phyloP scores from a whole-genome alignment of 129 eudicot genomes.

The Smallanthus sonchifolius region DNA sequence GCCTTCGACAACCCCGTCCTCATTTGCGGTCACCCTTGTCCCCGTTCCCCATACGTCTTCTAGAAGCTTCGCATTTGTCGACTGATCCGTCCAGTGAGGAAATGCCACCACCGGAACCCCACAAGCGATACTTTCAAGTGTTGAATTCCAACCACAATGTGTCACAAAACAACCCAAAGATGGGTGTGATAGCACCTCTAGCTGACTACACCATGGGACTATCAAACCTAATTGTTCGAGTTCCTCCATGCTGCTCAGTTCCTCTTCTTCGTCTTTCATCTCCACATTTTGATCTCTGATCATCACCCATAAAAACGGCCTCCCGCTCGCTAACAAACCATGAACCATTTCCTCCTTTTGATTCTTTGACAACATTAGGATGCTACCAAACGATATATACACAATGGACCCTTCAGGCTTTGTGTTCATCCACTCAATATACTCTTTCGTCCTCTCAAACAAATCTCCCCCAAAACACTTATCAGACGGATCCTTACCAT shows the following conservation, averaged over 20 bases:
- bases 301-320: conserved; percentile 55
- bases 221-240: conserved; percentile 28
- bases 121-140: conserved; percentile 41
- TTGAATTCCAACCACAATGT: conserved; percentile 73
- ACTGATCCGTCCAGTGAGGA: conserved; percentile 73
- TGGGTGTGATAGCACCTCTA: conserved; percentile 38
- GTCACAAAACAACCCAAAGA: conserved; percentile 62
- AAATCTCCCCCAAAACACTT: conserved; percentile 44
- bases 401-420: conserved; percentile 43
- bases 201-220: conserved; percentile 52
- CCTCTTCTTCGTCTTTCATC: conserved; percentile 16
- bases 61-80: conserved; percentile 53
- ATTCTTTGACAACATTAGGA: conserved; percentile 23
- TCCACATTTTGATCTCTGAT: conserved; percentile 38
- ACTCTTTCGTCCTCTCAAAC: conserved; percentile 19
- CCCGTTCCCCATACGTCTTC: conserved; percentile 59
- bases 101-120: conserved; percentile 66
- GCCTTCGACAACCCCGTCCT: conserved; percentile 40
- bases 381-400: conserved; percentile 61
- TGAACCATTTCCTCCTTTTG: conserved; percentile 51
- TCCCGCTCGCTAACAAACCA: conserved; percentile 25
- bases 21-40: conserved; percentile 37
- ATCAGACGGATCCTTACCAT: conserved; percentile 34
- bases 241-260: neutral
- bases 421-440: conserved; percentile 39